Evolutionary conservation across 2,329 filamentous ascomycete species (phyloP), one percentile per base, ranked within the genome.

Genomic region (Fusarium sp.): DNA sequence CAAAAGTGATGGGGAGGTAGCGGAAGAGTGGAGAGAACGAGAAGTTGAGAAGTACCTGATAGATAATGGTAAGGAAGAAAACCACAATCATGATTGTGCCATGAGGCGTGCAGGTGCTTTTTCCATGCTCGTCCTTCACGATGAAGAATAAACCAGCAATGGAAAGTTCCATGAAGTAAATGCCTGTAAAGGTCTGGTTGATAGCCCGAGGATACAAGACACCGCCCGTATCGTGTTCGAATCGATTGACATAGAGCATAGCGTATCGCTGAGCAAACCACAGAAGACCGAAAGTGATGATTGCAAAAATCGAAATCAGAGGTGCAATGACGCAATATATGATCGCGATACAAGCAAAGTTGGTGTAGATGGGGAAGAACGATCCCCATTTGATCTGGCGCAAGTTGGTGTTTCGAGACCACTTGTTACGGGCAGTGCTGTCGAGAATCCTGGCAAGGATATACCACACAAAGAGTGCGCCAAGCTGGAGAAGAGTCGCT

Each of bases 191-290:
- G 1, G 96, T 93, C 79, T 98, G 95, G 78, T 98, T 98, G 82
- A 98, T 93, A 2, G 96, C 96, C 39, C 92, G 89, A 1, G 96
- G 96, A 77, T 97, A 99, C 57, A 98, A 84, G 3, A 98, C 87
- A 46, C 96, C 96, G 44, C 96, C 96, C 0, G 95, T 99, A 81
- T 99, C 96, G 67, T 92, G 90, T 73, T 91, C 90, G 80, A 97
- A 97, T 58, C 94, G 93, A 31, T 91, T 97, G 66, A 99, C 95
- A 77, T 98, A 99, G 25, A 99, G 88, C 84, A 97, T 97, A 74
- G 95, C 95, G 82, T 98, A 98, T n/a, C 95, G 90, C 80, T 98
- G 94, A 2, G 96, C 95, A 48, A 98, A 86, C 95, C 95, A 99
- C 72, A 98, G 91, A 1, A 99, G 85, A 51, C 89, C 88, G 80